Base-by-base conservation (phyloP, 2,329 filamentous ascomycete species). In the Diaporthe sp. region DNA sequence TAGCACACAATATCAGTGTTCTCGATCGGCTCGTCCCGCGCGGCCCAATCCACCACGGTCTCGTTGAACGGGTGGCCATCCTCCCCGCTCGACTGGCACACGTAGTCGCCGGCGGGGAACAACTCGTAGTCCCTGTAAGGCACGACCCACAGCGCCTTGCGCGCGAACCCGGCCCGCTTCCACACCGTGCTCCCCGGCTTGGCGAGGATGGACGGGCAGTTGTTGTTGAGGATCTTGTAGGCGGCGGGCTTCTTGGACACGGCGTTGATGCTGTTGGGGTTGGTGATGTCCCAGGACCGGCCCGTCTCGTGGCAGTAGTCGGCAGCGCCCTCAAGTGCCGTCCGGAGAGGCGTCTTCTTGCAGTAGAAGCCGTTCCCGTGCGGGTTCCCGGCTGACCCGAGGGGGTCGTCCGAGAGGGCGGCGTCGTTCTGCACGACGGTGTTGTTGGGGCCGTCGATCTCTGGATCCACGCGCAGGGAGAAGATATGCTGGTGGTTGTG, bases 401-500 rank as follows among this genome's bases (percentile, higher is more conserved):
- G 93, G 9, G 93, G 92, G 0, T 91, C 95, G 0, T 93, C 88
- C 0, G 92, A 92, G 0, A 88, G 87, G 1, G 91, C 88, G 1
- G 95, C 93, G 79, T 98, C 96, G 19, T 93, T 92, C 84, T 96
- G 91, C 86, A 95, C 96, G 74, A 98, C 88, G 0, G 95, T 96
- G 83, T 98, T 98, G 77, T 92, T 89, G 1, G 92, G 90, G 0
- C 96, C 96, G 81, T 98, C 96, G 73, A 98, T 90, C 80, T 96
- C 96, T 35, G 95, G 91, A 82, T 98, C 94, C 55, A 98, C 87
- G 52, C 96, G 94, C 55, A 98, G 86, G 81, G 95, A 98, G 90
- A 98, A 98, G 40, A 98, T 89, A 83, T 98, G 96, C 84, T 98
- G 95, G 84, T 98, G 96, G 86, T 98, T 98, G 85, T 98, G 96